Conservation (phyloP, 176 grass and related monocot species). For the Calamus simplicifolius region DNA sequence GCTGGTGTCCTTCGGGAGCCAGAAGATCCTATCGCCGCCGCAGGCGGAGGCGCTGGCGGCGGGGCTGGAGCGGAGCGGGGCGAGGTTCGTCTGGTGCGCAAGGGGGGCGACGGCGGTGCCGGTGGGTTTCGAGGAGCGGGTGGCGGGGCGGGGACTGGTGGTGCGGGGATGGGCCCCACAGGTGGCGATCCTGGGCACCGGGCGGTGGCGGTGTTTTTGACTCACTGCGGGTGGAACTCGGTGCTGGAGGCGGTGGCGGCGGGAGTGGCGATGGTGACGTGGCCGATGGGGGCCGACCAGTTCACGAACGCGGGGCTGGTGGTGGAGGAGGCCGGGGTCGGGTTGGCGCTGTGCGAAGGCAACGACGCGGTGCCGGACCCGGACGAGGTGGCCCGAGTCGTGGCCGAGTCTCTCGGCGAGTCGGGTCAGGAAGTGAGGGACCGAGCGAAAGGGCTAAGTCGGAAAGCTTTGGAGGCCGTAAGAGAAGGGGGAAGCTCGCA, state of each 20-base stretch:
- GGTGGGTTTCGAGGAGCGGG: slow-evolving; percentile 41
- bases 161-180: slow-evolving; percentile 64
- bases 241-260: slow-evolving; percentile 46
- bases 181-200: slow-evolving; percentile 44
- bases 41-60: slow-evolving; percentile 34
- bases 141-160: slow-evolving; percentile 29
- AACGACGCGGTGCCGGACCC: slow-evolving; percentile 21
- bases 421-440: slow-evolving; percentile 11
- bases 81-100: slow-evolving; percentile 57
- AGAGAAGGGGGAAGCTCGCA: slow-evolving; percentile 40
- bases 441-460: slow-evolving; percentile 30
- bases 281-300: slow-evolving; percentile 65
- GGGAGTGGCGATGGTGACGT: slow-evolving; percentile 63
- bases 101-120: slow-evolving; percentile 22
- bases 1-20: slow-evolving; percentile 57
- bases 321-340: slow-evolving; percentile 37
- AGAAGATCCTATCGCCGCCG: slow-evolving; percentile 24
- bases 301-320: slow-evolving; percentile 61
- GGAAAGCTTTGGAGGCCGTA: slow-evolving; percentile 16
- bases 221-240: slow-evolving; percentile 69
- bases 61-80: slow-evolving; percentile 43
- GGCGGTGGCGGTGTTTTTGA: slow-evolving; percentile 59
- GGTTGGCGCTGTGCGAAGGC: slow-evolving; percentile 27
- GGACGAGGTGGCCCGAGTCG: slow-evolving; percentile 26
- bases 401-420: slow-evolving; percentile 21